Conservation (phyloP, 2,329 filamentous ascomycete genomes). For the Pseudogymnoascus sp. region DNA sequence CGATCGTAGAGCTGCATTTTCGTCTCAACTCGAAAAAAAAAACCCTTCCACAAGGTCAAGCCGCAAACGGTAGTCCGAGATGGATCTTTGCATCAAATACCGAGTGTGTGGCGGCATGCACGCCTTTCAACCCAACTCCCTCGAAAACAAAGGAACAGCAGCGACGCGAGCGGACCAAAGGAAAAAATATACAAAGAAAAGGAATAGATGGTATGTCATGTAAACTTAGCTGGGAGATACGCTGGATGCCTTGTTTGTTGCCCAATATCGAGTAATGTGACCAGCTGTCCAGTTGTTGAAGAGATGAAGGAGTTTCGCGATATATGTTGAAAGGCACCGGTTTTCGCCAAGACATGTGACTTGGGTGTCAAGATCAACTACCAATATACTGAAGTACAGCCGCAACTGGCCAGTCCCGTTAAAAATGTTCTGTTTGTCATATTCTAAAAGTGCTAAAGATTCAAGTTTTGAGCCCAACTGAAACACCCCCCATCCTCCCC, state of each 20-base stretch:
- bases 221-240: not conserved
- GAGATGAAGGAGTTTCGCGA: not conserved
- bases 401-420: not conserved
- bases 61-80: not conserved
- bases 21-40: not conserved
- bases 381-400: not conserved
- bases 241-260: not conserved
- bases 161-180: not conserved
- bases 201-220: not conserved
- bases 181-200: not conserved
- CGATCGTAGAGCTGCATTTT: not conserved
- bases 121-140: not conserved
- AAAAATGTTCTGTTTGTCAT: not conserved
- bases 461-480: not conserved
- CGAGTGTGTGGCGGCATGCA: not conserved
- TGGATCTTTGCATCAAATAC: not conserved
- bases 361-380: not conserved
- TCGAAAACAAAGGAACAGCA: not conserved
- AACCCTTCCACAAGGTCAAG: not conserved
- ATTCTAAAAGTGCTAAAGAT: not conserved
- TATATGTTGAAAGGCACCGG: not conserved
- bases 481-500: not conserved
- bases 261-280: not conserved
- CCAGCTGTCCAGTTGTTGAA: not conserved
- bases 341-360: not conserved